phyloP scores from a whole-genome alignment of 495 filamentous ascomycete species.

The Penicillium alfredii region DNA sequence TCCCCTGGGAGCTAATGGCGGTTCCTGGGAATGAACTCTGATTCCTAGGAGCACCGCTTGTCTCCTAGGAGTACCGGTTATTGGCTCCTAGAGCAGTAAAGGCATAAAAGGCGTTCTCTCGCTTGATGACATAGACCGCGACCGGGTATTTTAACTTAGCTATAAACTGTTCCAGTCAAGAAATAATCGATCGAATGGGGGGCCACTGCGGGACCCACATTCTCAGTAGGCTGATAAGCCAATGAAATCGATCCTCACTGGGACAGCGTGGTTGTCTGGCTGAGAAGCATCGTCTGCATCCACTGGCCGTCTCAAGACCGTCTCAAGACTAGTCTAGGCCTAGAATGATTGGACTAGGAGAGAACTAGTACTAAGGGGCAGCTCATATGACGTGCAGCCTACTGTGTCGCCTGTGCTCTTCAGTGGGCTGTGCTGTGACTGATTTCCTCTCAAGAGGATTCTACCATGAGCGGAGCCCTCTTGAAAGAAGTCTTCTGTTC shows the following conservation, averaged over 20 bases:
- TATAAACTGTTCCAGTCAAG: no score
- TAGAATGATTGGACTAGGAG: not conserved
- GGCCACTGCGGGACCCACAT: no score
- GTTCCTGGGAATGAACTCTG: no score
- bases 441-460: conserved; percentile 7
- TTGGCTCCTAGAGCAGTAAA: no score
- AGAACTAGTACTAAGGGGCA: not conserved
- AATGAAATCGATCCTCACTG: conserved; percentile 1
- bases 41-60: no score
- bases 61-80: no score
- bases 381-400: conserved; percentile 1
- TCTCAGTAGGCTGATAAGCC: not conserved
- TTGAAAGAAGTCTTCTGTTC: conserved; percentile 1
- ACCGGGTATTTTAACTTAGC: no score
- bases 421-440: conserved; percentile 1
- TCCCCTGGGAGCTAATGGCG: no score
- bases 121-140: no score
- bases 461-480: not conserved
- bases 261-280: conserved; percentile 3
- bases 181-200: no score
- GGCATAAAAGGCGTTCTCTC: no score
- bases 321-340: conserved; percentile 1
- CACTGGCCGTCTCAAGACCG: conserved; percentile 1
- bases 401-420: conserved; percentile 3
- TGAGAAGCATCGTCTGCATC: not conserved